Evolutionary conservation across 805 yeast genomes (phyloP).

Genomic region (Hanseniaspora vineae): DNA sequence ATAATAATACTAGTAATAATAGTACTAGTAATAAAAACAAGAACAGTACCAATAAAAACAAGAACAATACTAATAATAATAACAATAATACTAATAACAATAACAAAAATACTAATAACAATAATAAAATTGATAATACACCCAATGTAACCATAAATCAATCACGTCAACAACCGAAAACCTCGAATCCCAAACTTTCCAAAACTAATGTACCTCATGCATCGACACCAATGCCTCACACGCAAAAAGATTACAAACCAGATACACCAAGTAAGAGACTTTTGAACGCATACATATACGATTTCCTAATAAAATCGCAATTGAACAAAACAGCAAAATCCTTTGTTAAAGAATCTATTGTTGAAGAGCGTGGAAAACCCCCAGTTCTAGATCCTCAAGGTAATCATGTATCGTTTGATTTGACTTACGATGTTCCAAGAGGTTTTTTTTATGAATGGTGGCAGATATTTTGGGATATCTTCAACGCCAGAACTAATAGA

Average conservation of each 20-base stretch:
- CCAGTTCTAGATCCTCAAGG: slow-evolving; percentile 1
- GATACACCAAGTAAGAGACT: slow-evolving; percentile 29
- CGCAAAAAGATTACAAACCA: neutral
- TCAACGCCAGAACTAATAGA: slow-evolving; percentile 63
- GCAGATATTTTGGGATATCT: slow-evolving; percentile 91
- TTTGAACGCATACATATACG: slow-evolving; percentile 76
- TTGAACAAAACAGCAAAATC: slow-evolving; percentile 59
- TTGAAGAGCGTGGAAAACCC: slow-evolving; percentile 18
- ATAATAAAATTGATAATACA: too few species aligned
- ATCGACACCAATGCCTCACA: neutral
- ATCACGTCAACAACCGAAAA: too few species aligned
- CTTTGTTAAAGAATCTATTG: slow-evolving; percentile 65
- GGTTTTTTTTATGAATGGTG: slow-evolving; percentile 92
- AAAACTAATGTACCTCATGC: too few species aligned
- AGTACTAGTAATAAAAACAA: too few species aligned
- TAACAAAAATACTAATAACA: too few species aligned
- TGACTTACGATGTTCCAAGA: slow-evolving; percentile 59
- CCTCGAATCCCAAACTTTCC: neutral
- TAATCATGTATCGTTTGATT: slow-evolving; percentile 25
- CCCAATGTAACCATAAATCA: too few species aligned
- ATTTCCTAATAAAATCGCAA: slow-evolving; percentile 65
- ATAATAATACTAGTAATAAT: too few species aligned
- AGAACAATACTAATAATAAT: too few species aligned
- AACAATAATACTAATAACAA: too few species aligned
- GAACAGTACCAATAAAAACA: too few species aligned